These are phyloP conservation scores for Aureobasidium sp. DNA, from an alignment of 2,329 filamentous ascomycete species.

Conservation along the genomic window DNA sequence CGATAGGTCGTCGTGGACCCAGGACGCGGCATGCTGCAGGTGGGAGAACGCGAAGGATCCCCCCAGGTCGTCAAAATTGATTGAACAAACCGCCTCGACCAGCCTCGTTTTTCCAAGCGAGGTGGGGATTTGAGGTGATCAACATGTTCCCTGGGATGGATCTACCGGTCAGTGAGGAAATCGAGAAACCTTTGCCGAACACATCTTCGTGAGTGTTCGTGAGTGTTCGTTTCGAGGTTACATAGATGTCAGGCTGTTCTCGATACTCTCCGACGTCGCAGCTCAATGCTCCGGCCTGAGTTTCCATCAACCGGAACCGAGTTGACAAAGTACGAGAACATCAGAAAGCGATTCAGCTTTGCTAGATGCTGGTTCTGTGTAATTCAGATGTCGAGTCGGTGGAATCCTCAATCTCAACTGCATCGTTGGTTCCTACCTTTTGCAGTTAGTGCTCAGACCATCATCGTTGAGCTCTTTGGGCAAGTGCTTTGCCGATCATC, in stretches of 20 bases:
- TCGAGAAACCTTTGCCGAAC: neutral
- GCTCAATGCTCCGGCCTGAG: neutral
- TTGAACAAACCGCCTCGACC: neutral
- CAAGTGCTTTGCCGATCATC: neutral
- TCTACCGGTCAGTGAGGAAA: neutral
- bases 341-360: no score
- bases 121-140: neutral
- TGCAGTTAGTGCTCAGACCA: neutral
- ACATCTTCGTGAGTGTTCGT: neutral
- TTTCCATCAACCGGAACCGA: neutral
- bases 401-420: neutral
- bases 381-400: neutral
- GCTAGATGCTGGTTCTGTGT: neutral
- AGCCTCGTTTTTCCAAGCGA: neutral
- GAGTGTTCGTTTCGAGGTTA: neutral
- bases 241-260: no score
- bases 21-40: neutral
- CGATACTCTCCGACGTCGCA: neutral
- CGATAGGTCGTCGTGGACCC: neutral
- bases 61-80: neutral
- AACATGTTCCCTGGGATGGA: neutral
- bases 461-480: neutral
- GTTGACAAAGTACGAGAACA: neutral
- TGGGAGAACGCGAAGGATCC: neutral
- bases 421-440: neutral